Evolutionary conservation across 1,284 basidiomycete genomes (phyloP), one percentile per base, ranked within the genome.

Genomic region (Hemileia vastatrix): DNA sequence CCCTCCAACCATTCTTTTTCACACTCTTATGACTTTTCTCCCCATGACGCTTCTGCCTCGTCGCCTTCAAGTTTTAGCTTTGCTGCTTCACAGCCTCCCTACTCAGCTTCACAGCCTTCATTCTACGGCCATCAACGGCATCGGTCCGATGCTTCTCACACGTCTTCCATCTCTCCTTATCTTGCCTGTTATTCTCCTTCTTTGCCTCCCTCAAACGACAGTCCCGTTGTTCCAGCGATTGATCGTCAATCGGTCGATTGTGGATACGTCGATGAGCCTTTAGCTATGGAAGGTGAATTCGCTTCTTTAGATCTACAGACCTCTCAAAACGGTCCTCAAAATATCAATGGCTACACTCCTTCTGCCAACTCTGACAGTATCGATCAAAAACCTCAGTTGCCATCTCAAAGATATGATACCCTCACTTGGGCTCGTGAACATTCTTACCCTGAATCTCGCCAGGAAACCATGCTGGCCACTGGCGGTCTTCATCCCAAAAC

Each of bases 371-470:
- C 36, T 8, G 15, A n/a, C n/a, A 6, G 8, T 43, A 21, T n/a
- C 31, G 21, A 36, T 49, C 27, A 57, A 50, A 15, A 13, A 44
- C 13, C 3, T 36, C 13, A 13, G 21, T 43, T 23, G 15, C 50
- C n/a, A 19, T 43, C 56, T 19, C 51, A 51, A 27, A 24, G 58
- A 21, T 60, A 60, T 27, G 44, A 60, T 54, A 60, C 58, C 13
- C 51, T 60, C 23, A 60, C 43, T 33, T 60, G 58, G 58, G 58
- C 58, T 19, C 53, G 51, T 18, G 58, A 54, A 48, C 50, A 60
- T 32, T 31, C 32, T 8, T 53, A 44, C 32, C 57, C 57, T 13
- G 58, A 60, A 11, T 51, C 51, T 27, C n/a, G 48, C 23, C 50
- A 60, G 33, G 58, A 60, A 21, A 44, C 50, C 13, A 60, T 60